Base-by-base conservation (phyloP, 1,284 basidiomycete genomes). In the Cerioporus squamosus region DNA sequence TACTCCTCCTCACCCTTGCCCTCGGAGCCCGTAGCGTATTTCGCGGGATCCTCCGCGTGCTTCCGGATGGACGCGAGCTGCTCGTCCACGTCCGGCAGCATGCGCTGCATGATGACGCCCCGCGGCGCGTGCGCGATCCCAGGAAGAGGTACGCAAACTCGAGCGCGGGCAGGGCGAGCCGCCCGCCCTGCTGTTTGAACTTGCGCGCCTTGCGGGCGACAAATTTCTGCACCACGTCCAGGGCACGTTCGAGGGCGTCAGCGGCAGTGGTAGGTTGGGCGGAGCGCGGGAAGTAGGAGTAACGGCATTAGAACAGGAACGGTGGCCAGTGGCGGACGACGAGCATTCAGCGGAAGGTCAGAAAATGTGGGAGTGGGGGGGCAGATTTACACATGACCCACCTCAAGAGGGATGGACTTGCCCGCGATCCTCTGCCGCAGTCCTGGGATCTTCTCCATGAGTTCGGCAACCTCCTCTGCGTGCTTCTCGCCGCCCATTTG, bases 371-470 rank as follows among this genome's bases (percentile, higher is more conserved):
- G 20, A 12, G 23, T 26, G 6, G n/a, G 22, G 17, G 12, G n/a
- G 15, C 5, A 20, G 40, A 17, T 12, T n/a, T n/a, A n/a, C 9
- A 9, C n/a, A 20, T 20, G n/a, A 70, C 80, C 45, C 57, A 93
- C 91, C 83, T 97, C 94, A 7, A 97, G 76, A 1, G 95, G 94
- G 44, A 97, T 91, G 18, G 90, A 91, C 79, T 97, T 97, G 44
- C 95, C 95, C 0, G 94, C 95, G 50, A 94, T 93, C 55, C 85
- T 84, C 72, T 94, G 90, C 48, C 88, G 74, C 18, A 92, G 80
- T 2, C 72, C 72, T 0, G 88, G 87, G 2, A 95, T 87, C 53
- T 81, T 75, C 56, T 75, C 77, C 82, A 95, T 85, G 17, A 92
- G 68, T 57, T 71, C 73, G 5, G 75, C 71, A 1, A 81, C 82